Evolutionary conservation across 2,329 filamentous ascomycete genomes (phyloP), one percentile per base, ranked within the genome.

Genomic region (Hymenoscyphus linearis): DNA sequence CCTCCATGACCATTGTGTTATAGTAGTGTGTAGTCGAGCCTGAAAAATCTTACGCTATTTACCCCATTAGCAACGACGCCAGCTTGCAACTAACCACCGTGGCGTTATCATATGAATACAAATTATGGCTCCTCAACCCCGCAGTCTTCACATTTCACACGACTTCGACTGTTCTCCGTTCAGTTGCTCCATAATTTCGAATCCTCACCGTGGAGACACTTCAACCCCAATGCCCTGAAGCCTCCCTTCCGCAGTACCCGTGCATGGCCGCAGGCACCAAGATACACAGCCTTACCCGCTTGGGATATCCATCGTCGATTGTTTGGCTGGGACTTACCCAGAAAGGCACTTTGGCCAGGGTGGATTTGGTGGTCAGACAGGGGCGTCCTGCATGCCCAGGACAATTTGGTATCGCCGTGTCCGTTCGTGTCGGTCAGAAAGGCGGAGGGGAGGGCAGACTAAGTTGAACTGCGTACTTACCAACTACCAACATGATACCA

Each of bases 271-370:
- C 62, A 62, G 54, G 58, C 57, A 52, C 58, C 60, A 58, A 62
- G 54, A 63, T 57, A 61, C 60, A 63, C 62, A 62, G 66, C 64
- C 66, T 64, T 66, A 64, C 53, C 60, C 62, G 53, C 59, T 62
- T 62, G 27, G 63, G 57, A 56, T 26, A 47, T 34, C 40, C 53
- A 37, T 55, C 57, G 34, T 44, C 57, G 31, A 61, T 25, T 62
- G 57, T 55, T 47, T 65, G 61, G 63, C 50, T 64, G 35, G 64
- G 60, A 58, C 40, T 18, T 58, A 27, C 47, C 52, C 58, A 59
- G 34, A 61, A 56, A 56, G 60, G 59, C 59, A 58, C 57, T 54
- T 59, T 53, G 37, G 27, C 62, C 65, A 57, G 63, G 63, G 59
- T 65, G 52, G 34, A 31, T 54, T 25, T 31, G 60, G 62, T 58